phyloP scores from a whole-genome alignment of 176 grass and related monocot species.

The Triticum timopheevii region DNA sequence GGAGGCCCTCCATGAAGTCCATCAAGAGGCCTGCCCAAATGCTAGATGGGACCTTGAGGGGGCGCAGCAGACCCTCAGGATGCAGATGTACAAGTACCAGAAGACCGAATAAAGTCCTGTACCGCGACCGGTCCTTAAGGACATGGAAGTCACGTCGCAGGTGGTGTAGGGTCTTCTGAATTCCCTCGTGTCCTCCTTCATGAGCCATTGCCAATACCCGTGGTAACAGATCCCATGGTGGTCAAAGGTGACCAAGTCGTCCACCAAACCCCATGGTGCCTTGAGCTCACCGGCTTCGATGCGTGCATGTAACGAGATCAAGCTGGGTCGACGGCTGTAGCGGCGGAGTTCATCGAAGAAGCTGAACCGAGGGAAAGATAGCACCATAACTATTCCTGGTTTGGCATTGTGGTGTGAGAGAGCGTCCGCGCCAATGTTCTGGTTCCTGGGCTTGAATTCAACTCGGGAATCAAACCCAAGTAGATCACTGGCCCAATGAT shows the following conservation, averaged over 20 bases:
- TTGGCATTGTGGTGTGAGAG: too few species aligned
- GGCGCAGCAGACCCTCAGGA: not conserved
- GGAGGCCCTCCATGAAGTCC: not conserved
- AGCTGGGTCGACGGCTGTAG: not conserved
- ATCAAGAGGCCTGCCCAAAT: not conserved
- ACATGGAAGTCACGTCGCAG: not conserved
- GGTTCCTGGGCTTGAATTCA: too few species aligned
- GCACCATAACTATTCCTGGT: too few species aligned
- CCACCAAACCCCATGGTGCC: not conserved
- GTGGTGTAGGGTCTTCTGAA: not conserved
- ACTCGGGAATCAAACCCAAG: too few species aligned
- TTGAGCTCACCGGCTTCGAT: not conserved
- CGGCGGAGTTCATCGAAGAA: not conserved
- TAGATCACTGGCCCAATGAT: too few species aligned
- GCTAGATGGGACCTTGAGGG: not conserved
- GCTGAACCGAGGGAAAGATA: not conserved
- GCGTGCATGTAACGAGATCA: not conserved
- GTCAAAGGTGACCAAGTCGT: not conserved
- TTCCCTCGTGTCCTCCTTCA: not conserved
- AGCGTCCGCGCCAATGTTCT: too few species aligned
- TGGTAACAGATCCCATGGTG: not conserved
- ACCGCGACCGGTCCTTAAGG: not conserved
- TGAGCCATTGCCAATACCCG: not conserved
- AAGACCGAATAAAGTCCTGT: not conserved
- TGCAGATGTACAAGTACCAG: not conserved